Base-by-base conservation (phyloP, 257 asterid species). In the Solanum gandarillasii region DNA sequence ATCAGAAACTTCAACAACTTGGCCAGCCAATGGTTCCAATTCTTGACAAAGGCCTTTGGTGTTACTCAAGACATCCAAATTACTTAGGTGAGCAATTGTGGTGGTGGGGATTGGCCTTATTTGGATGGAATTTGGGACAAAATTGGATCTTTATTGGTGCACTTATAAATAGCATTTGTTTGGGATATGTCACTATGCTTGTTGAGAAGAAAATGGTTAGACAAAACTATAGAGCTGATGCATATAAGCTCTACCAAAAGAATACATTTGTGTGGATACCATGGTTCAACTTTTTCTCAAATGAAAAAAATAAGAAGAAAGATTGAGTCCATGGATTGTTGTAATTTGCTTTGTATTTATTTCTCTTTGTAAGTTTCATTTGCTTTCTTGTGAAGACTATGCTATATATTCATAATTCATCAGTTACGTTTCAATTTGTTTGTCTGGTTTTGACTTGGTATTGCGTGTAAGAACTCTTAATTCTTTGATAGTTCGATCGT, bases 41-140 rank as follows among this genome's bases (percentile, higher is more conserved):
- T 91, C 98, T 97, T n/a, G 98, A 95, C 58, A 87, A 87, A 79
- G 99, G 98, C 41, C 89, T 95, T 8, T 97, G 99, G 99, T 81
- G 55, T 70, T 95, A 91, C 91, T 95, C 98, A 2, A 91, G 98
- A 6, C 98, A 97, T 87, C 99, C 98, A 1, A 97, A 97, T 93
- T 97, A 97, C 38, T 91, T 97, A 11, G 99, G 99, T 6, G 99
- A 97, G 92, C 99, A 97, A 88, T 48, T 97, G 75, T 97, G 98
- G 99, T 97, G 99, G 99, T 97, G 98, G 98, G 99, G 99, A 14
- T 87, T 97, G 83, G 94, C 46, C 31, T 87, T 94, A 78, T 93
- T 95, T 62, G 95, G 93, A 5, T 97, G 96, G 98, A 93, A 92
- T 90, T 91, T 97, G 89, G 98, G 89, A 29, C 71, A 68, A 27